Evolutionary conservation across 2,329 filamentous ascomycete genomes (phyloP), one percentile per base, ranked within the genome.

Genomic region (Colletotrichum gloeosporioides): DNA sequence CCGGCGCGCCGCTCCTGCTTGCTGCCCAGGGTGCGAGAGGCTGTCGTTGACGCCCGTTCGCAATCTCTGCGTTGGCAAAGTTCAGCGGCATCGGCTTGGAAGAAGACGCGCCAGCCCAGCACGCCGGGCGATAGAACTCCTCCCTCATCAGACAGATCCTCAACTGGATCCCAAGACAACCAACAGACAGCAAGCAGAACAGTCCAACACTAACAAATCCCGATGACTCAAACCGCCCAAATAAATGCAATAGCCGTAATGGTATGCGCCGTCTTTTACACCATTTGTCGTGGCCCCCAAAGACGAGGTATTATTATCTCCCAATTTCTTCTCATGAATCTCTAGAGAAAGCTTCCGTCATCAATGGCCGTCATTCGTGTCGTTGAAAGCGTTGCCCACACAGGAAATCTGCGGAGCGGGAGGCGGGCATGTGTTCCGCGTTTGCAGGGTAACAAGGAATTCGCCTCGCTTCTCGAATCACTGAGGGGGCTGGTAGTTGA

Each of bases 401-500:
- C 70, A 69, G 64, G 22, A 65, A 59, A 70, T 39, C 65, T 74
- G 70, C 32, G 25, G 71, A 59, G 71, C 70, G 70, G 64, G 64
- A 36, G 64, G 74, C 70, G 64, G 70, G 64, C 31, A 53, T 61
- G 16, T 64, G 70, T 65, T 73, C 70, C 73, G 74, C 74, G 59
- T 69, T 36, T 76, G 70, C 74, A 74, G 65, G 32, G 27, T 61
- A 69, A 74, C 49, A 71, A 74, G 72, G 36, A 27, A 62, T 67
- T 75, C 62, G 71, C 65, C 44, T 73, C 65, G 71, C 64, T 66
- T 32, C 39, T 53, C 70, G 22, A 39, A 71, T 87, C 85, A 89
- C 85, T 90, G 88, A 70, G 94, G 94, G 77, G 94, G 91, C 84
- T 96, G 94, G 86, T 95, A 97, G 87, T 96, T 96, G 82, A 97